Percentiles rank a stretch among this genome's conserved stretches.
These are phyloP conservation scores for Oryza glumipatula DNA, from an alignment of 176 grass and related monocot species.

Conservation along the genomic window DNA sequence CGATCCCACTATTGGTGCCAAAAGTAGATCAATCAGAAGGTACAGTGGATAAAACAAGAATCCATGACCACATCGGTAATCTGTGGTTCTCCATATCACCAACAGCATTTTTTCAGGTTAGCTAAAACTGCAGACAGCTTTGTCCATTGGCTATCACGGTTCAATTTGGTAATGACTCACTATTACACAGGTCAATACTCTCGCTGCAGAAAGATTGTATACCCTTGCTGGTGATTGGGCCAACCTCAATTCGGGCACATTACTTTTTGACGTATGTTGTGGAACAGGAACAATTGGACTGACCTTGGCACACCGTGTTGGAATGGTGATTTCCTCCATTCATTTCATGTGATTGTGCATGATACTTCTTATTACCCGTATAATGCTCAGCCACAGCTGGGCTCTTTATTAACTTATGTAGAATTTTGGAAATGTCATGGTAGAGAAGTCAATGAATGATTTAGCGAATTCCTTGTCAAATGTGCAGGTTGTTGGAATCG, in stretches of 20 bases:
- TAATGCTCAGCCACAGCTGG: background rate
- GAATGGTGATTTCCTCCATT: constrained; percentile 66
- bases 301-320: constrained; percentile 84
- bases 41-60: constrained; percentile 63
- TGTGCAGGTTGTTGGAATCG: constrained; percentile 91
- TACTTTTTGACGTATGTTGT: constrained; percentile 97
- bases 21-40: constrained; percentile 55
- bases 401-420: constrained; percentile 3
- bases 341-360: constrained; percentile 12
- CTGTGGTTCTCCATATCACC: constrained; percentile 93
- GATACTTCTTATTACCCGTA: constrained; percentile 28
- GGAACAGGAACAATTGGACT: constrained; percentile 98
- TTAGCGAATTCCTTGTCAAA: constrained; percentile 27
- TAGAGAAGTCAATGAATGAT: constrained; percentile 16
- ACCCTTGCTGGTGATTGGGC: constrained; percentile 94
- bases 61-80: constrained; percentile 92
- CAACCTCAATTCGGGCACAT: constrained; percentile 82
- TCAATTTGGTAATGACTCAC: constrained; percentile 42
- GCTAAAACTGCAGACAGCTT: constrained; percentile 21
- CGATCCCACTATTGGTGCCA: constrained; percentile 65
- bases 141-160: constrained; percentile 14
- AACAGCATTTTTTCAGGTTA: constrained; percentile 98
- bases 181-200: constrained; percentile 90
- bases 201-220: constrained; percentile 90
- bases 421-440: constrained; percentile 12